Evolutionary conservation across 306 rosid genomes (phyloP).

Genomic region (Cyamopsis tetragonoloba): DNA sequence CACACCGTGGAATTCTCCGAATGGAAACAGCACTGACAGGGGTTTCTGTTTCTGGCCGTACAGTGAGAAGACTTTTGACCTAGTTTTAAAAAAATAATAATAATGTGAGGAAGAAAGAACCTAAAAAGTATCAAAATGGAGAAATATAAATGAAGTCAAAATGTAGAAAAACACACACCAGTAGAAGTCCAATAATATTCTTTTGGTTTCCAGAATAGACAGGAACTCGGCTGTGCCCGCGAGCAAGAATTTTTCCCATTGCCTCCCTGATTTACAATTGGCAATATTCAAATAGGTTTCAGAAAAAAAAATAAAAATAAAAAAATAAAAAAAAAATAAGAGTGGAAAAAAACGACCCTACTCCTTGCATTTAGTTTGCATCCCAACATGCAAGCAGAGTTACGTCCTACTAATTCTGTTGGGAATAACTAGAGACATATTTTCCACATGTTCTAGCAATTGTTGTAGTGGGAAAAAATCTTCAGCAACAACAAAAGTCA

Average conservation of each 20-base stretch:
- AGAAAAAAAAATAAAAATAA: background rate
- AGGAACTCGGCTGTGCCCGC: constrained; percentile 98
- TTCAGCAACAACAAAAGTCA: background rate
- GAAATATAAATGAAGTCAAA: background rate
- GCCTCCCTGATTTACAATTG: constrained; percentile 72
- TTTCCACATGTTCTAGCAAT: constrained; percentile 6
- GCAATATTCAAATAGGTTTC: background rate
- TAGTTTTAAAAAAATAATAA: constrained; percentile 31
- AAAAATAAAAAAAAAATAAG: background rate
- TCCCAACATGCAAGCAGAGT: background rate
- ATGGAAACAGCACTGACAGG: constrained; percentile 98
- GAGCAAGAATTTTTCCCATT: constrained; percentile 95
- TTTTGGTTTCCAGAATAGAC: constrained; percentile 92
- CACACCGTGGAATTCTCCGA: constrained; percentile 88
- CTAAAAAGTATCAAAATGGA: background rate
- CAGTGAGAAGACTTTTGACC: constrained; percentile 97
- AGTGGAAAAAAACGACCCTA: background rate
- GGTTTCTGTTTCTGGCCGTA: constrained; percentile 96
- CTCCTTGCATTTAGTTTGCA: background rate
- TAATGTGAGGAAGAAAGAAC: constrained; percentile 12
- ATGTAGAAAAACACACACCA: constrained; percentile 46
- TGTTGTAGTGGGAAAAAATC: constrained; percentile 19
- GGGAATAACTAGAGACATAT: constrained; percentile 5
- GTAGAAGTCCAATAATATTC: constrained; percentile 88
- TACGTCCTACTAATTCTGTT: background rate